Evolutionary conservation across 805 yeast species (phyloP), one percentile per base, ranked within the genome.

Genomic region (fission yeast (Schizosaccharomyces pombe)): DNA sequence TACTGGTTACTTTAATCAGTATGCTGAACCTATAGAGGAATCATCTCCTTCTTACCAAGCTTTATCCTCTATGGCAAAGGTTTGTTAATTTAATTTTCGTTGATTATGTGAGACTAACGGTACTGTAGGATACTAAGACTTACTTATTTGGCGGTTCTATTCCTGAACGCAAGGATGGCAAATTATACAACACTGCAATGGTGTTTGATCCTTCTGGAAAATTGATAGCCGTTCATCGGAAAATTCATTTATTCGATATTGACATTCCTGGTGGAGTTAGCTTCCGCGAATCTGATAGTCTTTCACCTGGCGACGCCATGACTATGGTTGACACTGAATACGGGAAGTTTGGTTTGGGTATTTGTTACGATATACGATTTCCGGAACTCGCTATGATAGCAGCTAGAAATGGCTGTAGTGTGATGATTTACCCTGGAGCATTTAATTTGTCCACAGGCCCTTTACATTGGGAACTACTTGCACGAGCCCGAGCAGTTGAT

Each of bases 381-480:
- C 94, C 95, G 0, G 95, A 86, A 63, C 67, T 83, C 52, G 79
- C 91, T 1, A 61, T 81, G 34, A 67, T 85, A 59, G 85, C 95
- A 59, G 70, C 72, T 11, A 64, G 73, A 28, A 59, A 62, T 39
- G 68, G 78, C 33, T 65, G 82, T 40, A 94, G 95, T 2, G 94
- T 95, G 0, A 60, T 89, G 40, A 75, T 89, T 2, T 89, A 71
- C 61, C 97, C 98, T 0, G 80, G 93, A 28, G 97, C 97, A 0
- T 91, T 93, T 72, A 91, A 95, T 0, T 75, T 82, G 63, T 78
- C 79, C 58, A 89, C 97, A 0, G 98, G 98, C 0, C 77, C 77
- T 54, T 85, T 89, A 1, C 98, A 89, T 62, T 89, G 96, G 94
- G 78, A 78, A 54, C 65, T 76, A 1, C 69, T 89, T 54, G 95